A percentile compares a stretch with the other conserved stretches of the same genome.
Evolutionary conservation across 805 yeast species (phyloP).

Genomic region (Lachancea kluyveri): DNA sequence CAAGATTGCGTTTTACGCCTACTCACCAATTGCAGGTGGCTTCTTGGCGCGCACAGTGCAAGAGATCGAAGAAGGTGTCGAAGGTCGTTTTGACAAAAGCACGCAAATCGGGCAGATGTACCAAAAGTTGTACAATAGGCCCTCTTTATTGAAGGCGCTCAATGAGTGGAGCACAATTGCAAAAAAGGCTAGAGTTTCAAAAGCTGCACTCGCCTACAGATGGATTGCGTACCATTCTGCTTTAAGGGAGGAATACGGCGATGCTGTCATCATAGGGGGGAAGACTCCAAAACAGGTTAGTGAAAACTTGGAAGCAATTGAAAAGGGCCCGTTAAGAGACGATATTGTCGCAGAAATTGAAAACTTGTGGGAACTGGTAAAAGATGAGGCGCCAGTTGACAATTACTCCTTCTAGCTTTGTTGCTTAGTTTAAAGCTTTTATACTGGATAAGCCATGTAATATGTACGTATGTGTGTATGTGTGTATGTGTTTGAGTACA

Average conservation of each 20-base stretch:
- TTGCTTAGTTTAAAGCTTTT: no score
- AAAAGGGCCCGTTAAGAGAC: constrained; percentile 19
- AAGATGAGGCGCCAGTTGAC: constrained; percentile 18
- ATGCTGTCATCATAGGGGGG: constrained; percentile 20
- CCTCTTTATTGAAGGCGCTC: constrained; percentile 15
- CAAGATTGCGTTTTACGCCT: constrained; percentile 20
- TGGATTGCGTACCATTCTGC: constrained; percentile 19
- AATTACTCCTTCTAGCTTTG: no score
- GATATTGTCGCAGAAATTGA: constrained; percentile 19
- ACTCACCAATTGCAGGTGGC: constrained; percentile 23
- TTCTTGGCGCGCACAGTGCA: constrained; percentile 15
- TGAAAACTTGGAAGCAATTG: constrained; percentile 14
- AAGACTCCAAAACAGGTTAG: constrained; percentile 12
- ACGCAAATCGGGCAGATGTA: constrained; percentile 13
- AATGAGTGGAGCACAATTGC: constrained; percentile 14
- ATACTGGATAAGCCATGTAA: no score
- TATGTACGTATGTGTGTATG: no score
- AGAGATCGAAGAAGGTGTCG: constrained; percentile 7
- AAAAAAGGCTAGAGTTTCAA: constrained; percentile 11
- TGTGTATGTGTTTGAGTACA: no score
- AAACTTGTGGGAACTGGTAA: constrained; percentile 15
- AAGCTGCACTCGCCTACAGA: constrained; percentile 18
- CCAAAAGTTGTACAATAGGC: constrained; percentile 14
- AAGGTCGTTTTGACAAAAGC: constrained; percentile 14
- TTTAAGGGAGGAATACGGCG: constrained; percentile 12